Conservation (phyloP, 2,329 filamentous ascomycete species). For the Laburnicola sp. region DNA sequence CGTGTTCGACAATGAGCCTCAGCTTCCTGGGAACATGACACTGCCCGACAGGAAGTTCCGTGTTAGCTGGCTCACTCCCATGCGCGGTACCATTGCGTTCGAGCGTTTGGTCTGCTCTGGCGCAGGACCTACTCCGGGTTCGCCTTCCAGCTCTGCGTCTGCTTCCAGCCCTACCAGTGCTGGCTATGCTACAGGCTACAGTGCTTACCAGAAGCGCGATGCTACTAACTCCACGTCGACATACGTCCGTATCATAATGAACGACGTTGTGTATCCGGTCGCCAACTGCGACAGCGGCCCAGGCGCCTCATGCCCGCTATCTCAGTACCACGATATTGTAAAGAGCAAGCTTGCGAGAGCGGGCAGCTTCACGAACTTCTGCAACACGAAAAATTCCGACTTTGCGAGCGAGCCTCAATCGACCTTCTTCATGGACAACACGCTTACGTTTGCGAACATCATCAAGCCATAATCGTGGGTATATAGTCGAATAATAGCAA, state of each 20-base stretch:
- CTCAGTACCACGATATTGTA: slow-evolving; percentile 45
- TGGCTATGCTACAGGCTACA: too few species aligned
- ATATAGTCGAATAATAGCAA: not conserved
- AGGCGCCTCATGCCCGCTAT: slow-evolving; percentile 44
- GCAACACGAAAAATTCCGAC: slow-evolving; percentile 34
- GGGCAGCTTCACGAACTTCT: slow-evolving; percentile 56
- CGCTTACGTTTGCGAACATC: not conserved
- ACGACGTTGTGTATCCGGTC: slow-evolving; percentile 65
- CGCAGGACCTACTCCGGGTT: not conserved
- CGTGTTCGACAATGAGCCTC: slow-evolving; percentile 61
- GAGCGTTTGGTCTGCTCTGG: slow-evolving; percentile 61
- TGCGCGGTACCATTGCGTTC: slow-evolving; percentile 68
- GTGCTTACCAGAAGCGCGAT: slow-evolving; percentile 5
- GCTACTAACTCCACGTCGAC: slow-evolving; percentile 12
- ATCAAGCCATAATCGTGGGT: not conserved
- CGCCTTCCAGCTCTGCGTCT: too few species aligned
- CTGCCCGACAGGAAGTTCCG: slow-evolving; percentile 56
- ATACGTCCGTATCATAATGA: slow-evolving; percentile 62
- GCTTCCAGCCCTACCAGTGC: too few species aligned
- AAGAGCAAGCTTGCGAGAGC: slow-evolving; percentile 49
- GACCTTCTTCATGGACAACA: slow-evolving; percentile 5
- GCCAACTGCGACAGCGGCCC: slow-evolving; percentile 59
- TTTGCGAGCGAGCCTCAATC: not conserved
- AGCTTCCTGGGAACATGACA: slow-evolving; percentile 54
- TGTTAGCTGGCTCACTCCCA: slow-evolving; percentile 61